phyloP scores from a whole-genome alignment of 1,284 basidiomycete species.

The Cryptococcus wingfieldii region DNA sequence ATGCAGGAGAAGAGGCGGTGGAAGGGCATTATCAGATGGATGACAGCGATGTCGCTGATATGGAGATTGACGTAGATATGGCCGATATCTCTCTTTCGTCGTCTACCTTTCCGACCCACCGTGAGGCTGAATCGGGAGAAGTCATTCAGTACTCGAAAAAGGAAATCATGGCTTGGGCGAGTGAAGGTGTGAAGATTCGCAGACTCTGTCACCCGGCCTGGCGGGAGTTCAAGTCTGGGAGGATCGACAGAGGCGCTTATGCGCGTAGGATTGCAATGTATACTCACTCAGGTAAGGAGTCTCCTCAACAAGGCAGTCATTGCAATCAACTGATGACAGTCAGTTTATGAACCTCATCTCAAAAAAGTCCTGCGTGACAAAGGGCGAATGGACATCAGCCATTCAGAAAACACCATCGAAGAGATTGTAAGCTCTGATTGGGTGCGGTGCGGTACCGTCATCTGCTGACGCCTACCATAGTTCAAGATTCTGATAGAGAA shows the following conservation, averaged over 20 bases:
- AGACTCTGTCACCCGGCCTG: conserved; percentile 25
- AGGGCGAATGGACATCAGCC: conserved; percentile 22
- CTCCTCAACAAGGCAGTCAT: not conserved
- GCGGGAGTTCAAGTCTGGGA: conserved; percentile 15
- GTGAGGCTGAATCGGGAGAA: not conserved
- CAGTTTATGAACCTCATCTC: conserved; percentile 26
- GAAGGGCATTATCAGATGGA: not conserved
- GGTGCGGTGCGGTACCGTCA: not conserved
- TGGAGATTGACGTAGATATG: not conserved
- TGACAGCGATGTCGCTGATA: not conserved
- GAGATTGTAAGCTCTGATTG: conserved; percentile 16
- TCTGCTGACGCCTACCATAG: conserved; percentile 2
- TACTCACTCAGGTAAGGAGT: conserved; percentile 13
- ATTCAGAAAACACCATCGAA: conserved; percentile 20
- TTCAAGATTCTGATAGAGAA: conserved; percentile 24
- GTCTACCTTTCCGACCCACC: not conserved
- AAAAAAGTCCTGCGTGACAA: conserved; percentile 21
- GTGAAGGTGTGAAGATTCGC: conserved; percentile 17
- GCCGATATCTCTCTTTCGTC: not conserved
- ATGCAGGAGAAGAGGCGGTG: not conserved
- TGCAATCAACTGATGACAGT: not conserved
- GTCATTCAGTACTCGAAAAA: conserved; percentile 5
- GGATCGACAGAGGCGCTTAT: conserved; percentile 20
- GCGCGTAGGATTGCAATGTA: conserved; percentile 18
- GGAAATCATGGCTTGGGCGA: conserved; percentile 18